phyloP scores from a whole-genome alignment of 176 grass and related monocot species.

The Eleusine indica region DNA sequence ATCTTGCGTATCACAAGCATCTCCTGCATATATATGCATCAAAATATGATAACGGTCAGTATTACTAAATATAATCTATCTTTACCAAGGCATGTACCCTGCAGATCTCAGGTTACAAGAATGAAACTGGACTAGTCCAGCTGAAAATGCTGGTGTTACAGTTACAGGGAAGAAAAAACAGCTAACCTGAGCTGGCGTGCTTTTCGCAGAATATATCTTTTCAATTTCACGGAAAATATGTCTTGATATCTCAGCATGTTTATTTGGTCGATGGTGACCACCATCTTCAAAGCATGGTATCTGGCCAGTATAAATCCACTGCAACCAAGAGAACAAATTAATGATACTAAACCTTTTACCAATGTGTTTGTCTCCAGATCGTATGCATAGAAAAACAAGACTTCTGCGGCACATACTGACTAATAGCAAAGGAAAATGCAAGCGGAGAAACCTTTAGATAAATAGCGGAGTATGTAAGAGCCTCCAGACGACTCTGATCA shows the following conservation, averaged over 20 bases:
- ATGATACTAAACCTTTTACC: constrained; percentile 10
- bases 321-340: constrained; percentile 27
- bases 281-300: constrained; percentile 93
- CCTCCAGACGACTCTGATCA: constrained; percentile 60
- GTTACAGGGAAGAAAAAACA: constrained; percentile 2
- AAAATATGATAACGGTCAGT: constrained; percentile 13
- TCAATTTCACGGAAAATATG: constrained; percentile 91
- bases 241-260: constrained; percentile 90
- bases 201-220: constrained; percentile 64
- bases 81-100: neutral
- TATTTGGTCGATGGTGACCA: constrained; percentile 84
- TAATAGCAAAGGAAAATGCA: constrained; percentile 28
- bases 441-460: constrained; percentile 76
- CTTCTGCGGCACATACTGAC: constrained; percentile 20
- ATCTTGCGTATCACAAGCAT: constrained; percentile 82
- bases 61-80: constrained; percentile 13
- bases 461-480: constrained; percentile 79
- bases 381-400: neutral
- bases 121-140: constrained; percentile 2
- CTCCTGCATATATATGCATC: constrained; percentile 48
- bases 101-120: constrained; percentile 23
- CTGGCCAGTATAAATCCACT: constrained; percentile 97
- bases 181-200: constrained; percentile 63
- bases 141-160: neutral
- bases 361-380: neutral